phyloP scores from a whole-genome alignment of 2,329 filamentous ascomycete genomes.

The Lachnellula occidentalis region DNA sequence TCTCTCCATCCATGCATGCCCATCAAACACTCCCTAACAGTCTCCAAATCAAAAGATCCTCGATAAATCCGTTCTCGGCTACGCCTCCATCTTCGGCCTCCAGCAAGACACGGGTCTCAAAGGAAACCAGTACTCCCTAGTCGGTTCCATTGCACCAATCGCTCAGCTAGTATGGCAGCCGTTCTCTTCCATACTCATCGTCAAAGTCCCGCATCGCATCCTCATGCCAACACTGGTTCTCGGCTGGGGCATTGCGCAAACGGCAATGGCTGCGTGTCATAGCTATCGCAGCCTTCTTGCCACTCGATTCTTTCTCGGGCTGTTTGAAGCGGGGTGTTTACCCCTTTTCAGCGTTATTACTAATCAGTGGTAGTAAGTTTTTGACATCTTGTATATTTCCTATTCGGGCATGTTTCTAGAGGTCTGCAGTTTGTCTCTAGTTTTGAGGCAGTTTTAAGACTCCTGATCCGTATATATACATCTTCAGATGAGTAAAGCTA shows the following conservation, averaged over 20 bases:
- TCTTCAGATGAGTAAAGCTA: too few relatives aligned
- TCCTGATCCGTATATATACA: too few relatives aligned
- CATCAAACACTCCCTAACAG: conserved; percentile 3
- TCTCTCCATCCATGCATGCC: too few relatives aligned
- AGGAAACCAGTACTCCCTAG: conserved; percentile 47
- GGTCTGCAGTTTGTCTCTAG: too few relatives aligned
- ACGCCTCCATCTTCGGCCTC: conserved; percentile 55
- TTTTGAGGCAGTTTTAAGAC: too few relatives aligned
- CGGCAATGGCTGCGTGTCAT: conserved; percentile 38
- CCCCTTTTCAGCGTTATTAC: conserved; percentile 36
- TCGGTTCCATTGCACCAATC: conserved; percentile 53
- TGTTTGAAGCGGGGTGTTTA: conserved; percentile 58
- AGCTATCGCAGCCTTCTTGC: conserved; percentile 72
- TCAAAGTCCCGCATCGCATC: conserved; percentile 54
- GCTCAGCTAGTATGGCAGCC: conserved; percentile 58
- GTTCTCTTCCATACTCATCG: conserved; percentile 53
- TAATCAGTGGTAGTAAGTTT: conserved; percentile 32
- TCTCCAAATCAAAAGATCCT: conserved; percentile 36
- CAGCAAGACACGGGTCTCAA: conserved; percentile 46
- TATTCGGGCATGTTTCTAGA: too few relatives aligned
- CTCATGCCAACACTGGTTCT: conserved; percentile 47
- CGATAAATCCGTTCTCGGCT: conserved; percentile 45
- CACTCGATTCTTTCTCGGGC: conserved; percentile 78
- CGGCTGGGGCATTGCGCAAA: conserved; percentile 44
- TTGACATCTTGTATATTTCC: too few relatives aligned